Conservation (phyloP, 2,329 filamentous ascomycete genomes). For the Colletotrichum sansevieriae region DNA sequence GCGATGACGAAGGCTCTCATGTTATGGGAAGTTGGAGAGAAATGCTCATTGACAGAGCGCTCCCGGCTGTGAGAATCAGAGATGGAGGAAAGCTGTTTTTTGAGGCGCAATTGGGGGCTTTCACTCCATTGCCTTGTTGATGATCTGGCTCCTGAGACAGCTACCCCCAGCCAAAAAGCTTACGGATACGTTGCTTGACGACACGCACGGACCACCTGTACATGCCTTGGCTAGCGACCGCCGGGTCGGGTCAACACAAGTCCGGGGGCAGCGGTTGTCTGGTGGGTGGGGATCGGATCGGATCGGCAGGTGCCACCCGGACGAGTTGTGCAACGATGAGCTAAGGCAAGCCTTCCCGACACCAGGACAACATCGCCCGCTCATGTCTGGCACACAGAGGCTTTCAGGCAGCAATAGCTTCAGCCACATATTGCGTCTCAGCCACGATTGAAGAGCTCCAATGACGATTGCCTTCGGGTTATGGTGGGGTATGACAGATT, state of each 20-base stretch:
- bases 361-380: too few relatives aligned
- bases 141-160: slow-evolving; percentile 45
- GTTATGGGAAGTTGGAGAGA: slow-evolving; percentile 46
- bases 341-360: background rate
- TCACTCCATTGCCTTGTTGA: slow-evolving; percentile 43
- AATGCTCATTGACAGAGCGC: slow-evolving; percentile 47
- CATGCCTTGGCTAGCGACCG: background rate
- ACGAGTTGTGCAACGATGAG: background rate
- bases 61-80: slow-evolving; percentile 42
- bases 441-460: background rate
- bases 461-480: background rate
- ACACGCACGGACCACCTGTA: slow-evolving; percentile 34
- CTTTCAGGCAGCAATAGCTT: background rate
- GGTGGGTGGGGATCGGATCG: too few relatives aligned
- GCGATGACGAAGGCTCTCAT: slow-evolving; percentile 66
- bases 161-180: slow-evolving; percentile 50
- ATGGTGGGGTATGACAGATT: slow-evolving; percentile 31
- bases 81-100: slow-evolving; percentile 32
- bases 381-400: too few relatives aligned
- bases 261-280: slow-evolving; percentile 3
- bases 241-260: slow-evolving; percentile 32
- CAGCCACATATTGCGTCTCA: slow-evolving; percentile 5
- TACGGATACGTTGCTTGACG: slow-evolving; percentile 52
- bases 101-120: slow-evolving; percentile 41
- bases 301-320: background rate